Evolutionary conservation across 2,329 filamentous ascomycete species (phyloP).

Genomic region (Talaromyces sp.): DNA sequence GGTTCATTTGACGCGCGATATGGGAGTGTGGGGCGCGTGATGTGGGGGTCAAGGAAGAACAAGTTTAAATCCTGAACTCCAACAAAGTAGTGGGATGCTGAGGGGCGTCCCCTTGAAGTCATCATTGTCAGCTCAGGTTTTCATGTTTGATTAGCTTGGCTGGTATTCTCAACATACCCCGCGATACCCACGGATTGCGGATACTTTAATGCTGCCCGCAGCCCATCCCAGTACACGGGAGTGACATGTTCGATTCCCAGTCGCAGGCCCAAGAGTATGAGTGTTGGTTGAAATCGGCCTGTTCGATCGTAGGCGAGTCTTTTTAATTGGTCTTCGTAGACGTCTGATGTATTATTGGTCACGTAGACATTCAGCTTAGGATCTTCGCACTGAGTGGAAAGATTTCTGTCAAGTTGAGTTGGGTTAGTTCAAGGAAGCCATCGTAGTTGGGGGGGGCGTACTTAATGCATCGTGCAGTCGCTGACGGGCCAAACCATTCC

Average conservation of each 20-base stretch:
- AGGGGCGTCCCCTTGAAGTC: slow-evolving; percentile 74
- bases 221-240: slow-evolving; percentile 91
- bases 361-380: slow-evolving; percentile 78
- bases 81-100: slow-evolving; percentile 80
- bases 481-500: slow-evolving; percentile 98
- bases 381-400: slow-evolving; percentile 67
- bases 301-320: slow-evolving; percentile 71
- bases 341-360: slow-evolving; percentile 85
- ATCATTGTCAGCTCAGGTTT: slow-evolving; percentile 13
- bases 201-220: slow-evolving; percentile 81
- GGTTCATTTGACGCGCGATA: slow-evolving; percentile 56
- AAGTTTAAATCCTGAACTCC: slow-evolving; percentile 74
- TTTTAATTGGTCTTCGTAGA: slow-evolving; percentile 89
- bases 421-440: background rate
- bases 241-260: slow-evolving; percentile 94
- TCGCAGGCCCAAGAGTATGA: slow-evolving; percentile 85
- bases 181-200: slow-evolving; percentile 94
- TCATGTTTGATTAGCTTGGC: background rate
- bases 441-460: slow-evolving; percentile 50
- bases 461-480: slow-evolving; percentile 92
- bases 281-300: slow-evolving; percentile 73
- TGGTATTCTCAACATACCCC: slow-evolving; percentile 65
- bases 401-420: slow-evolving; percentile 58
- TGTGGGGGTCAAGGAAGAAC: slow-evolving; percentile 95
- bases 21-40: slow-evolving; percentile 74